Evolutionary conservation across 805 yeast genomes (phyloP), one percentile per base, ranked within the genome.

Genomic region (Zygoascus flipseniorum): DNA sequence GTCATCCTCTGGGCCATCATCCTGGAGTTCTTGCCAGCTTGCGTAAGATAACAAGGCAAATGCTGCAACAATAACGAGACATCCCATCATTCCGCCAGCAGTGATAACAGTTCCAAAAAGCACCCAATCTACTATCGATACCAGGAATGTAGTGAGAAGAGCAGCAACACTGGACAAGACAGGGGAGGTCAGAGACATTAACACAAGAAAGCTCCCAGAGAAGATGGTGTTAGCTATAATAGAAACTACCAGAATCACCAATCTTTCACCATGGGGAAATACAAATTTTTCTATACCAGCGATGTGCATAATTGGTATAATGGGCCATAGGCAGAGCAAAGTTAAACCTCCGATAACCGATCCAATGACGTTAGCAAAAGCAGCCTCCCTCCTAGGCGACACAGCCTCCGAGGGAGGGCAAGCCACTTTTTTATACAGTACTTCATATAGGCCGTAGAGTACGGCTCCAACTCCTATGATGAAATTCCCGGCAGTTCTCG

Each of bases 171-270:
- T 67, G 1, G 93, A 85, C 44, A 89, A 71, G 1, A 89, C 95
- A 0, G 96, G 96, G 2, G 86, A 82, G 0, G 96, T 88, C 53
- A 88, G 75, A 0, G 95, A 83, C 86, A 88, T 86, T 58, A 88
- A 70, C 1, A 89, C 77, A 54, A 88, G 73, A 60, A 89, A 88
- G 32, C 85, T 73, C 8, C 85, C 83, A 39, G 88, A 82, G 65
- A 86, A 88, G 1, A 78, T 60, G 58, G 86, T 70, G 65, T 89
- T 89, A 16, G 85, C 76, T 1, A 79, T 54, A 1, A 85, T 72
- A 1, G 92, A 84, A 1, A 79, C 66, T 1, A 66, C 10, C 8
- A 86, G 75, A 53, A 72, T 74, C 5, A 65, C 44, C 77, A 83
- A 75, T 6, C 66, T 69, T 2, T 61, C 61, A 0, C 72, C 62